Percentiles rank a stretch among this genome's conserved stretches.
These are phyloP conservation scores for Neoascochyta sp. DNA, from an alignment of 2,329 filamentous ascomycete genomes.

Conservation along the genomic window DNA sequence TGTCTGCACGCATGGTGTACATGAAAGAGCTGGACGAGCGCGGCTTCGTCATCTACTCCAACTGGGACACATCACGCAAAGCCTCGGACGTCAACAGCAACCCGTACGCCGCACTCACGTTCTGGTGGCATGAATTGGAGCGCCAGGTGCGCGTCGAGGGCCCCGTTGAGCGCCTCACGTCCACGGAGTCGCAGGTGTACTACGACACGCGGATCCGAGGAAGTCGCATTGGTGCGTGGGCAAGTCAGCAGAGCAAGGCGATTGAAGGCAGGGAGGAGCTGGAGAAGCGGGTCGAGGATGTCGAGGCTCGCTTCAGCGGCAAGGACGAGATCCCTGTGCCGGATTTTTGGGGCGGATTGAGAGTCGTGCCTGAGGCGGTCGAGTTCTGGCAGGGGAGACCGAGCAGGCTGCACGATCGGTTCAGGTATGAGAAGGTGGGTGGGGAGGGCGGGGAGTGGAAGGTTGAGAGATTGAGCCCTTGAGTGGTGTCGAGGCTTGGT, in stretches of 20 bases:
- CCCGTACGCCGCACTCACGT: conserved; percentile 75
- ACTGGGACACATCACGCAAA: conserved; percentile 75
- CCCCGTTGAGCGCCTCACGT: conserved; percentile 59
- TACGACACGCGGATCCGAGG: conserved; percentile 68
- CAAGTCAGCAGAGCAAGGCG: conserved; percentile 80
- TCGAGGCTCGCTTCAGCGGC: conserved; percentile 70
- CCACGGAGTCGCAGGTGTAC: conserved; percentile 68
- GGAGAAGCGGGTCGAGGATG: conserved; percentile 72
- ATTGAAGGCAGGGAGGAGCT: conserved; percentile 67
- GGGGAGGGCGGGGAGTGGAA: conserved; percentile 54
- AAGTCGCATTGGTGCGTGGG: conserved; percentile 86
- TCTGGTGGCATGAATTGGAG: conserved; percentile 85
- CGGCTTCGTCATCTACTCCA: conserved; percentile 91
- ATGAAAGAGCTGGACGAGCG: conserved; percentile 83
- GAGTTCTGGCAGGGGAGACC: conserved; percentile 97
- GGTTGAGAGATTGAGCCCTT: conserved; percentile 72
- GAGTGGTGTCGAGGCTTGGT: too few relatives aligned
- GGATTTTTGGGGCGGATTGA: conserved; percentile 89
- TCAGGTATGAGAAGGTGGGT: conserved; percentile 68
- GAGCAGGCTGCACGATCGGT: conserved; percentile 89
- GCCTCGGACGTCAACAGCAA: conserved; percentile 68
- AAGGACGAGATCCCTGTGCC: conserved; percentile 81
- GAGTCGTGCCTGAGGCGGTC: conserved; percentile 77
- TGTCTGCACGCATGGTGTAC: conserved; percentile 84
- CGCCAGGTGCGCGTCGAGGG: conserved; percentile 91